phyloP scores from a whole-genome alignment of 2,329 filamentous ascomycete genomes.

The Epichloe sibirici region DNA sequence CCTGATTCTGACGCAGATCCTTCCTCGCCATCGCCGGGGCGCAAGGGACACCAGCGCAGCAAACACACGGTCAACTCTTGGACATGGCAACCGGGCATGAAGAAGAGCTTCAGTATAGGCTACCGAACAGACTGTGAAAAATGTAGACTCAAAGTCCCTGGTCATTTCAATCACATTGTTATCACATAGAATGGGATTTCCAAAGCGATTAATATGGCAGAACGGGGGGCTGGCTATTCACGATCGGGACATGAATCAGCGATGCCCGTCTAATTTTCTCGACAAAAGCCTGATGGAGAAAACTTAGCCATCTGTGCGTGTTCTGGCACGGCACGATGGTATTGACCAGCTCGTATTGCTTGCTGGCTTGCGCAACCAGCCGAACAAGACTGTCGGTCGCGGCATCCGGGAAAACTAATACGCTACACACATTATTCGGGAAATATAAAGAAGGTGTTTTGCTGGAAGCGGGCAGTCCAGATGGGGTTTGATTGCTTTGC shows the following conservation, averaged over 20 bases:
- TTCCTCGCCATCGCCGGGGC: constrained; percentile 33
- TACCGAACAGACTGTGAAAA: constrained; percentile 70
- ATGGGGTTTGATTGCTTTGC: neutral
- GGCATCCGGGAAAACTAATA: neutral
- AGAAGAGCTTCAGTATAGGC: constrained; percentile 65
- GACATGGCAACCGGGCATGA: constrained; percentile 51
- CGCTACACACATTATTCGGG: neutral
- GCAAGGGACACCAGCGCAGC: constrained; percentile 44
- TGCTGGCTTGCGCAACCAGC: neutral
- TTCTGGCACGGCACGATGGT: too few relatives aligned
- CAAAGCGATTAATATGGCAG: neutral
- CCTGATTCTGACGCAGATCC: constrained; percentile 23
- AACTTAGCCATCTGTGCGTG: neutral
- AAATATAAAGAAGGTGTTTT: neutral
- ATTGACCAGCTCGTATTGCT: too few relatives aligned
- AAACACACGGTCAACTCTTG: constrained; percentile 48
- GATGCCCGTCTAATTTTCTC: neutral
- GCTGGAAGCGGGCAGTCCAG: neutral
- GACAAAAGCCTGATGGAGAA: too few relatives aligned
- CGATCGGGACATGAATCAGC: neutral
- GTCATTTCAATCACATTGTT: constrained; percentile 72
- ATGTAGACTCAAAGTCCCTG: constrained; percentile 60
- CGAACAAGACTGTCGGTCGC: neutral
- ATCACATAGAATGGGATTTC: constrained; percentile 36
- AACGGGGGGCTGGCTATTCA: neutral